These are phyloP conservation scores for Mortierella sp. DNA, from an alignment of 371 early-diverging fungal species.

Conservation along the genomic window DNA sequence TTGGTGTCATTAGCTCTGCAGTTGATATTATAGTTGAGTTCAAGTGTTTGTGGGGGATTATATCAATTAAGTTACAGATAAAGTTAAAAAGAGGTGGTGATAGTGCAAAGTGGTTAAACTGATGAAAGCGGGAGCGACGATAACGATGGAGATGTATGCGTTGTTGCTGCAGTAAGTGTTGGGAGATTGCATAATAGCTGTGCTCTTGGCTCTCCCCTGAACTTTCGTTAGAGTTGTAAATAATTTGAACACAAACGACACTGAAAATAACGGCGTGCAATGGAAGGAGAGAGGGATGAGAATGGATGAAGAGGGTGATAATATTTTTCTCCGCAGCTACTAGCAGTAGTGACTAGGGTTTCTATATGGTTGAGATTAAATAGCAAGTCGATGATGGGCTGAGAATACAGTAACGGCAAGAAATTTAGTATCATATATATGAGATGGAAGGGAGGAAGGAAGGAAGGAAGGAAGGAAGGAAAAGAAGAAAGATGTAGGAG, in stretches of 20 bases:
- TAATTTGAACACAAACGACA: neutral
- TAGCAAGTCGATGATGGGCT: too few species aligned
- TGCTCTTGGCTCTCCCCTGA: neutral
- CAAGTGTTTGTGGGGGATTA: neutral
- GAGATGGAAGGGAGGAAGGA: neutral
- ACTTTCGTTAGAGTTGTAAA: neutral
- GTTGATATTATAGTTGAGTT: neutral
- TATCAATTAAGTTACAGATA: neutral
- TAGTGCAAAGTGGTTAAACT: neutral
- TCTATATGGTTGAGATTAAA: neutral
- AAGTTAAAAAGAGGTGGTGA: neutral
- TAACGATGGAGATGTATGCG: neutral
- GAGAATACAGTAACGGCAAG: neutral
- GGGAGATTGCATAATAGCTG: neutral
- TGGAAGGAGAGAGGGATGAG: neutral
- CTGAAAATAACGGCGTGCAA: neutral
- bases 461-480: neutral
- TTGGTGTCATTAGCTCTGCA: neutral
- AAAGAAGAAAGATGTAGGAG: neutral
- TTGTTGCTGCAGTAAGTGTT: neutral
- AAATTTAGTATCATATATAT: neutral
- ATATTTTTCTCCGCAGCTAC: slow-evolving; percentile 19
- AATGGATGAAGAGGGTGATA: neutral
- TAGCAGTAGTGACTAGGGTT: neutral
- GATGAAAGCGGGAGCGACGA: too few species aligned